Conservation (phyloP, 2,329 filamentous ascomycete genomes). For the Coniosporium tulheliwenetii region DNA sequence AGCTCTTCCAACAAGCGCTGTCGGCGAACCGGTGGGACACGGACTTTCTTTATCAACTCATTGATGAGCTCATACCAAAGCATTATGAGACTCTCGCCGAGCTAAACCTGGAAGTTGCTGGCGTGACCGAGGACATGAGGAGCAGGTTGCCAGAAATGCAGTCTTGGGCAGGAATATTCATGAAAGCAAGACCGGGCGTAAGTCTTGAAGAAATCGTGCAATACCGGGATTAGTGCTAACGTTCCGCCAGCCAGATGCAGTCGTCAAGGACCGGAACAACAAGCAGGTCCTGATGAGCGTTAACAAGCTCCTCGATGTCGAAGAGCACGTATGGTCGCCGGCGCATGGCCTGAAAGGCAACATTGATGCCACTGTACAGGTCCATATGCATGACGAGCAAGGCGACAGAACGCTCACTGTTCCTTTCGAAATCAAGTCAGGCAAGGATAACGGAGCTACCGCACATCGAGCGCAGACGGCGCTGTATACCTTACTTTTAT, state of each 20-base stretch:
- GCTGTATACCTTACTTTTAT: slow-evolving; percentile 80
- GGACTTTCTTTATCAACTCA: slow-evolving; percentile 47
- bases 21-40: slow-evolving; percentile 69
- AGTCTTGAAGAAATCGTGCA: slow-evolving; percentile 7
- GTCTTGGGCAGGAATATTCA: slow-evolving; percentile 70
- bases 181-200: slow-evolving; percentile 55
- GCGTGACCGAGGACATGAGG: slow-evolving; percentile 64
- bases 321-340: slow-evolving; percentile 96
- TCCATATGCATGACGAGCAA: slow-evolving; percentile 59
- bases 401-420: slow-evolving; percentile 59
- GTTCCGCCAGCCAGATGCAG: slow-evolving; percentile 41
- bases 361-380: slow-evolving; percentile 91
- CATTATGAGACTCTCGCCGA: slow-evolving; percentile 84
- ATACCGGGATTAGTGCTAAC: slow-evolving; percentile 12
- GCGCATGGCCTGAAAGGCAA: slow-evolving; percentile 97
- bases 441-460: slow-evolving; percentile 60
- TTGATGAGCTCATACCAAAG: slow-evolving; percentile 53
- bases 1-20: slow-evolving; percentile 85
- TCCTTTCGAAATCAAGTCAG: slow-evolving; percentile 92
- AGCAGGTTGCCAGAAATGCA: slow-evolving; percentile 72
- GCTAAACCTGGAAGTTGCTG: slow-evolving; percentile 57
- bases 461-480: slow-evolving; percentile 87
- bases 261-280: slow-evolving; percentile 66
- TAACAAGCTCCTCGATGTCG: slow-evolving; percentile 86
- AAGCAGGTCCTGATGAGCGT: slow-evolving; percentile 68